Conservation (phyloP, 208 protist genomes). For the Trypanosoma lewisi region DNA sequence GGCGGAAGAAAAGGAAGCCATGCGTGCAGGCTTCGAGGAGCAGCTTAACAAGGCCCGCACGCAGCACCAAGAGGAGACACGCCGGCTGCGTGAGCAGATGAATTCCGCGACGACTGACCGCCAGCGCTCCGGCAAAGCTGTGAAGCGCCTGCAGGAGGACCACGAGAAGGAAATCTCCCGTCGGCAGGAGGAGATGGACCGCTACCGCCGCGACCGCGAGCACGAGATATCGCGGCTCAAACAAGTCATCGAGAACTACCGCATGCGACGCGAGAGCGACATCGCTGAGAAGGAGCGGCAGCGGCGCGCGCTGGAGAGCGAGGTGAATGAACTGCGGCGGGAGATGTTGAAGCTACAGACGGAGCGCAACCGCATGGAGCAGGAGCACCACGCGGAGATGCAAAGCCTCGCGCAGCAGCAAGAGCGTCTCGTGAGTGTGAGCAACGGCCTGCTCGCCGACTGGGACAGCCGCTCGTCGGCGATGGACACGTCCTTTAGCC, state of each 20-base stretch:
- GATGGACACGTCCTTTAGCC: conserved; percentile 53
- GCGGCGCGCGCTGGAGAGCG: conserved; percentile 42
- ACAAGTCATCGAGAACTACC: conserved; percentile 32
- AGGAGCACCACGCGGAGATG: conserved; percentile 65
- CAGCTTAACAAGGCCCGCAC: conserved; percentile 27
- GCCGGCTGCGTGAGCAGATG: conserved; percentile 38
- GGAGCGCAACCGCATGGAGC: conserved; percentile 48
- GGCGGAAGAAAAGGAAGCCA: conserved; percentile 47
- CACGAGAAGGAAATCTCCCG: conserved; percentile 41
- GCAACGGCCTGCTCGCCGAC: conserved; percentile 52
- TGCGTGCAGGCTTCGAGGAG: conserved; percentile 30
- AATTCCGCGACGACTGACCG: conserved; percentile 31
- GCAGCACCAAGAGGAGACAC: conserved; percentile 47
- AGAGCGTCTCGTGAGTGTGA: conserved; percentile 50
- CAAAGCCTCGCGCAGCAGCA: conserved; percentile 53
- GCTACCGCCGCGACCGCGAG: conserved; percentile 30
- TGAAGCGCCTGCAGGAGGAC: conserved; percentile 45
- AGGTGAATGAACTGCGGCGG: conserved; percentile 35
- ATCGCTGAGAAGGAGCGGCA: conserved; percentile 66
- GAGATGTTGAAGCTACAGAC: conserved; percentile 31
- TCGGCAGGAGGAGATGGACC: conserved; percentile 46
- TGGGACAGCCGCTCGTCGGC: conserved; percentile 62
- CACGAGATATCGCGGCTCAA: conserved; percentile 42
- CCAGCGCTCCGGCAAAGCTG: conserved; percentile 37
- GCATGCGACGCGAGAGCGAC: conserved; percentile 19